Base-by-base conservation (phyloP, 352 stramenopile species). In the Pythium periplocum region DNA sequence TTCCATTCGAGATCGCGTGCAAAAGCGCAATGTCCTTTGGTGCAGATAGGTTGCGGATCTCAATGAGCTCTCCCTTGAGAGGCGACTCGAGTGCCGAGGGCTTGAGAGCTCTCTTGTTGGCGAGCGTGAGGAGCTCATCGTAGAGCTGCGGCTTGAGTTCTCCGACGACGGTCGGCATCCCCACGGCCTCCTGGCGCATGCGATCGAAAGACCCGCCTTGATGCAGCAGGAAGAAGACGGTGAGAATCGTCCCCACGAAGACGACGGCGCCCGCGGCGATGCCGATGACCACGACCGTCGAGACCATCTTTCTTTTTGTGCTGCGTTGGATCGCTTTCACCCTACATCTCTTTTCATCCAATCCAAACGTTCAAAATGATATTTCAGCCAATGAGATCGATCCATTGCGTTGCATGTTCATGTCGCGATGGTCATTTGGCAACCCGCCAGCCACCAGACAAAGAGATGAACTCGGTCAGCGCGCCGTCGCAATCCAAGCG, bases 151-250 rank as follows among this genome's bases (percentile, higher is more conserved):
- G 83, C 55, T 95, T 95, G 38, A 72, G 64, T 59, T 95, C 81
- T 9, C 69, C 78, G 35, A 82, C 50, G 12, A 54, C 50, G 4
- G 51, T 40, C 30, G 83, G 86, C 59, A 94, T 64, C 30, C 84
- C 82, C 64, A 86, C 63, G 5, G 78, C 75, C 57, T 94, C 84
- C 46, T 84, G 74, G 45, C 59, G 66, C 78, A 96, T 96, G 48
- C 87, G 82, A 34, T 95, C 76, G 51, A 96, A 96, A 31, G 86
- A 96, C 5, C 87, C 87, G 8, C 87, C 87, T 39, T 82, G 66
- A 30, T 81, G 64, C 3, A 96, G 75, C 46, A 96, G 68, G 58
- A 90, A 70, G 44, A 93, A 95, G n/a, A 93, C 87, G 1, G 80
- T 71, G 37, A 87, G 44, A 44, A 96, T 67, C 51, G 86, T 93